A percentile compares a stretch with the other conserved stretches of the same genome.
phyloP scores from a whole-genome alignment of 1,284 basidiomycete genomes.

The Cutaneotrichosporon sp. region DNA sequence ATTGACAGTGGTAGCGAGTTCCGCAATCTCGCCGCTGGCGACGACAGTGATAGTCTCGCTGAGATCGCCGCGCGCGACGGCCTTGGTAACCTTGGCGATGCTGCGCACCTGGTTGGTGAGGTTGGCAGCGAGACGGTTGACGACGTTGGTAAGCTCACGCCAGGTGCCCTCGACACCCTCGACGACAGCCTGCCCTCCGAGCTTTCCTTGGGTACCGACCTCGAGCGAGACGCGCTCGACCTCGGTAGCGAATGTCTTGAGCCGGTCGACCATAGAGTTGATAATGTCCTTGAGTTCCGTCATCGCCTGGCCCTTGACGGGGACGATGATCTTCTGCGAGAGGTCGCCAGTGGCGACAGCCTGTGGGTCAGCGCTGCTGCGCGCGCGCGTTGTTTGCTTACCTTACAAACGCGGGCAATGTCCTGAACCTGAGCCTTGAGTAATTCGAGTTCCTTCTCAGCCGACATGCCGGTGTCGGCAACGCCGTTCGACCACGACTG shows the following conservation, averaged over 20 bases:
- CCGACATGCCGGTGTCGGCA: conserved; percentile 48
- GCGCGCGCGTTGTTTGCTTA: conserved; percentile 26
- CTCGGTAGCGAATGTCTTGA: conserved; percentile 58
- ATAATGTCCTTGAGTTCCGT: conserved; percentile 97
- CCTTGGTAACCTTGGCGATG: conserved; percentile 96
- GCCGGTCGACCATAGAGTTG: conserved; percentile 82
- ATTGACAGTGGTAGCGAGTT: conserved; percentile 97
- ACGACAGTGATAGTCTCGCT: conserved; percentile 96
- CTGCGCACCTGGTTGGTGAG: conserved; percentile 92
- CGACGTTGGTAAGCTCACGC: conserved; percentile 84
- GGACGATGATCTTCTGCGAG: conserved; percentile 93
- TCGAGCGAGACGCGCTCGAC: conserved; percentile 67
- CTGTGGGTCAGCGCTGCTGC: conserved; percentile 28
- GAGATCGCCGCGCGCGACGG: conserved; percentile 92
- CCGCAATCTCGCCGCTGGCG: conserved; percentile 93
- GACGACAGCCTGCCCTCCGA: conserved; percentile 89
- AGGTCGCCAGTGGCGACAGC: conserved; percentile 93
- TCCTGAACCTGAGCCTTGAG: conserved; percentile 89
- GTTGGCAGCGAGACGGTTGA: conserved; percentile 91
- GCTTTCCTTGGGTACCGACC: conserved; percentile 90
- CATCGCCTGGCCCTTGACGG: conserved; percentile 95
- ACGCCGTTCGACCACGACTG: conserved; percentile 31
- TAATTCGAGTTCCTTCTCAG: conserved; percentile 69
- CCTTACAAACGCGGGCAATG: conserved; percentile 86
- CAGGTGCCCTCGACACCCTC: conserved; percentile 92